Conservation (phyloP, 768 basidiomycete genomes). For the Roridomyces roridus region DNA sequence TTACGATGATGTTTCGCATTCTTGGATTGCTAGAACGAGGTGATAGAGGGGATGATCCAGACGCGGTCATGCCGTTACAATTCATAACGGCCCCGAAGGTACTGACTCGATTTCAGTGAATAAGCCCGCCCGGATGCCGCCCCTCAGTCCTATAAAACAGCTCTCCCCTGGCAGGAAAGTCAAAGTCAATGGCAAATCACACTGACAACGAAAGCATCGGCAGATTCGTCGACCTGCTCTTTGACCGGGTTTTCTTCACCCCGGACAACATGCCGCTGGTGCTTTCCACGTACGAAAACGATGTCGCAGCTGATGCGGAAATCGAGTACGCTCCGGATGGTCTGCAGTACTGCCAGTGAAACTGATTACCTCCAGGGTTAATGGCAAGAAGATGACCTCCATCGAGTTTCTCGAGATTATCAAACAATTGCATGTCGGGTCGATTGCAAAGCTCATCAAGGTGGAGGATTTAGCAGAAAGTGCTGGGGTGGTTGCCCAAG, state of each 20-base stretch:
- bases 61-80: no score
- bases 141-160: no score
- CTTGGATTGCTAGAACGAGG: no score
- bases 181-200: conserved; percentile 4
- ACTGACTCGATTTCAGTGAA: no score
- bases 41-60: no score
- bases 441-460: background rate
- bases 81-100: no score
- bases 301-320: conserved; percentile 2
- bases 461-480: conserved; percentile 7
- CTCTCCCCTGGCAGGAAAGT: background rate
- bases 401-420: conserved; percentile 9
- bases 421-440: conserved; percentile 5
- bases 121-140: conserved; percentile 7
- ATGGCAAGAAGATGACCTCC: conserved; percentile 2
- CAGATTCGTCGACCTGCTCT: conserved; percentile 17
- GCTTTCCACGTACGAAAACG: conserved; percentile 8
- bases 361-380: conserved; percentile 3
- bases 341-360: background rate
- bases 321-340: background rate
- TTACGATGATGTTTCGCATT: no score
- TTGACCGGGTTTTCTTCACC: conserved; percentile 14
- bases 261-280: conserved; percentile 3
- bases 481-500: conserved; percentile 11
- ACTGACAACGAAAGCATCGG: conserved; percentile 14